Percentiles rank a stretch among this genome's conserved stretches.
Conservation (phyloP, 2,329 filamentous ascomycete species). For the Phaeosphaeria sp. region DNA sequence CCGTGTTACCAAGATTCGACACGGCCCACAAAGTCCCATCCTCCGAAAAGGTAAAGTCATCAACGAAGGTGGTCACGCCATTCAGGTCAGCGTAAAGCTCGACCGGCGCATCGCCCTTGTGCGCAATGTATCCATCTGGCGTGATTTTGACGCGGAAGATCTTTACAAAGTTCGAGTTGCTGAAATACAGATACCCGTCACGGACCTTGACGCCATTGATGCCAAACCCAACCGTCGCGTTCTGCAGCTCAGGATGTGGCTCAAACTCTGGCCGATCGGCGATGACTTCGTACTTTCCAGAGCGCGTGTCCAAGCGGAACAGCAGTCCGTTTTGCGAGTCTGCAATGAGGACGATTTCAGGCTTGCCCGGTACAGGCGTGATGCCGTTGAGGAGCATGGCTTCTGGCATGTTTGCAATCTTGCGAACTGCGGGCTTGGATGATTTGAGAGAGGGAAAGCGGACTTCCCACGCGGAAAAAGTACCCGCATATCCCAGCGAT, state of each 20-base stretch:
- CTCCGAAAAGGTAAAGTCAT: too few relatives aligned
- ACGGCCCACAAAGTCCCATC: neutral
- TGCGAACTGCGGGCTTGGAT: too few relatives aligned
- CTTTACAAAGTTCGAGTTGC: constrained; percentile 10
- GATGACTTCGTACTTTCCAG: constrained; percentile 6
- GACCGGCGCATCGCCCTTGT: constrained; percentile 3
- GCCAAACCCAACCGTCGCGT: constrained; percentile 11
- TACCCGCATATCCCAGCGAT: too few relatives aligned
- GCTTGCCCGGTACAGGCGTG: neutral
- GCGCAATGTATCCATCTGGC: constrained; percentile 7
- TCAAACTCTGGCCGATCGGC: constrained; percentile 12
- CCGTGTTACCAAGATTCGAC: constrained; percentile 11
- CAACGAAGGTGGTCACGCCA: too few relatives aligned
- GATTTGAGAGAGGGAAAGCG: too few relatives aligned
- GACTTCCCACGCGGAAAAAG: too few relatives aligned
- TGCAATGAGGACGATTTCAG: constrained; percentile 5
- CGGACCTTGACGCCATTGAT: constrained; percentile 12
- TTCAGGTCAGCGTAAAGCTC: constrained; percentile 5
- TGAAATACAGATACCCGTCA: constrained; percentile 8
- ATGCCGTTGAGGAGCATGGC: too few relatives aligned
- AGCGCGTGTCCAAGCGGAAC: constrained; percentile 10
- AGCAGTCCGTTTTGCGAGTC: constrained; percentile 10
- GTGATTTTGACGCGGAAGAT: constrained; percentile 9
- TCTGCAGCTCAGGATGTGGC: constrained; percentile 7
- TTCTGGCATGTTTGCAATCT: too few relatives aligned